These are phyloP conservation scores for Phyllosticta citribraziliensis DNA, from an alignment of 2,329 filamentous ascomycete genomes.

Conservation along the genomic window DNA sequence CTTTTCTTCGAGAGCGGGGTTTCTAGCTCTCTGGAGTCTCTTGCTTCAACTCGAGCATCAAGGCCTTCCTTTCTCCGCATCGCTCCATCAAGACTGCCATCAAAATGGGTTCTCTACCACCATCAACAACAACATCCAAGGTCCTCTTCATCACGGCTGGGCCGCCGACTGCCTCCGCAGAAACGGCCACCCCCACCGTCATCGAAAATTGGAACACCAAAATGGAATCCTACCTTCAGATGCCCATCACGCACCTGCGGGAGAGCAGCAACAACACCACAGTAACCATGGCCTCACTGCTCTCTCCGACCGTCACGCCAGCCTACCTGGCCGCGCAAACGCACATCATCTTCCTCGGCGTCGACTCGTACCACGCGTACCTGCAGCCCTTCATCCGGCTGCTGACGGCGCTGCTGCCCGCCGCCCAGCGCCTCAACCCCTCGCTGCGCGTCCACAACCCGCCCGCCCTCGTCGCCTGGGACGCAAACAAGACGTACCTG, in stretches of 20 bases:
- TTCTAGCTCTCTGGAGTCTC: neutral
- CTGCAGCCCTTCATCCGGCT: conserved; percentile 2
- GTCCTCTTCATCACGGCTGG: conserved; percentile 7
- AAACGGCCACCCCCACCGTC: neutral
- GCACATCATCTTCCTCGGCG: conserved; percentile 7
- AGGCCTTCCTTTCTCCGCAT: neutral
- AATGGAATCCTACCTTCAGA: conserved; percentile 4
- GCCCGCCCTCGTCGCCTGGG: neutral
- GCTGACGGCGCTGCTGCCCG: conserved; percentile 1
- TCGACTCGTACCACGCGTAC: conserved; percentile 6
- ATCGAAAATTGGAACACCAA: conserved; percentile 1
- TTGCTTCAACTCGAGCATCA: neutral
- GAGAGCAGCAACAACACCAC: neutral
- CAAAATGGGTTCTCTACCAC: neutral
- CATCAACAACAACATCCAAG: neutral
- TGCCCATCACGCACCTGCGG: neutral
- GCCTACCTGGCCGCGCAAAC: conserved; percentile 1
- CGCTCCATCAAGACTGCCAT: neutral
- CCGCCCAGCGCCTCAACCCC: conserved; percentile 3
- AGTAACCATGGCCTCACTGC: conserved; percentile 1
- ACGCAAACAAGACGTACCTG: conserved; percentile 10
- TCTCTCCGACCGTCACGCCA: neutral
- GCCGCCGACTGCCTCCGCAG: neutral
- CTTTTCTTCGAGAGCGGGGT: neutral
- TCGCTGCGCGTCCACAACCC: conserved; percentile 9